Evolutionary conservation across 139 green algal species (phyloP), one percentile per base, ranked within the genome.

Genomic region (Spirogloea muscicola): DNA sequence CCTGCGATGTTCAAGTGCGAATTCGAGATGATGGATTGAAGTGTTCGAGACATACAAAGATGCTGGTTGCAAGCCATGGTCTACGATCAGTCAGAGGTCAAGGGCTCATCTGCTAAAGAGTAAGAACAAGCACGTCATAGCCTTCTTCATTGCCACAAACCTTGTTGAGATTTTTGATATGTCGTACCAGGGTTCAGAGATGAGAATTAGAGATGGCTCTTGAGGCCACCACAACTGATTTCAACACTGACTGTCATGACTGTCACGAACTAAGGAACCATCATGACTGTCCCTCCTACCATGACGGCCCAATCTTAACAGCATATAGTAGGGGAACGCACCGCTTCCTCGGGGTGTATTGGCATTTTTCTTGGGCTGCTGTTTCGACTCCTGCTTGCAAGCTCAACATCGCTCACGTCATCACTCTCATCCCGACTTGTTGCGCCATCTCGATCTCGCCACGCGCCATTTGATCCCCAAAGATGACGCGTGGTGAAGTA

Each of bases 401-500:
- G 27, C 16, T 6, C 49, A 34, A n/a, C 16, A 27, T 6, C 1
- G 16, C 49, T 29, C 16, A 6, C 0, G 7, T 29, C 49, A 5
- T 29, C 49, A n/a, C 49, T 25, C 49, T 29, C 49, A 16, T 29
- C 49, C 49, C 49, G 3, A 27, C 49, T 60, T 25, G 27, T 52
- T 16, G 13, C 43, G 13, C 13, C 10, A 59, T 25, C 5, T 34
- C 25, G 1, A 36, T 16, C 49, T 0, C 49, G 27, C 49, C 27
- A 37, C 31, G 0, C 57, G 57, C 1, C 6, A 38, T 44, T n/a
- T n/a, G n/a, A n/a, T n/a, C n/a, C n/a, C n/a, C n/a, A n/a, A n/a
- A n/a, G n/a, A n/a, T n/a, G 40, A 7, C 65, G 42, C 36, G 65
- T 66, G n/a, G 60, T 33, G 33, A 69, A 69, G 60, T 69, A 69